Evolutionary conservation across 2,329 filamentous ascomycete genomes (phyloP).

Genomic region (Colletotrichum lupini): DNA sequence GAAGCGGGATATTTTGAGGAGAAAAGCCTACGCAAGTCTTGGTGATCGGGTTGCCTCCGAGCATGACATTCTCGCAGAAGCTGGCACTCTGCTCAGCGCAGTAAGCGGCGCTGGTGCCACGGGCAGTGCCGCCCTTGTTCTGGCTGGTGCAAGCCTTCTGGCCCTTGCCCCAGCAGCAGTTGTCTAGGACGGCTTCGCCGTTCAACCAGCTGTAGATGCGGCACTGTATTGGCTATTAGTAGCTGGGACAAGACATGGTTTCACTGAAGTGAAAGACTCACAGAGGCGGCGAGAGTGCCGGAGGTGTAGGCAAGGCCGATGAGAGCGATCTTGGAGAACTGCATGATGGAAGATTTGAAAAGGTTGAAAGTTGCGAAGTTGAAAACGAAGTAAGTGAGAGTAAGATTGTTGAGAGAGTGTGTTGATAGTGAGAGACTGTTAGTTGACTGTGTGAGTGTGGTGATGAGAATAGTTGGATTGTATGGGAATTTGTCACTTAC

Average conservation of each 20-base stretch:
- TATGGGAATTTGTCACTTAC: no score
- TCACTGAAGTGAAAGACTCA: background rate
- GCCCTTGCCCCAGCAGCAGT: constrained; percentile 17
- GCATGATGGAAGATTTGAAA: background rate
- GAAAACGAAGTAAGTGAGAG: background rate
- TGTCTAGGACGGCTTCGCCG: constrained; percentile 5
- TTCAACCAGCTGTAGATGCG: constrained; percentile 2
- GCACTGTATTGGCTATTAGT: background rate
- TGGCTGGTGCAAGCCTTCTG: constrained; percentile 16
- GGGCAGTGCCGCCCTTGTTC: constrained; percentile 2
- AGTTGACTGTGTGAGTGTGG: no score
- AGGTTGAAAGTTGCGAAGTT: background rate
- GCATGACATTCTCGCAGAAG: constrained; percentile 15
- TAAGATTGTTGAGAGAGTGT: background rate
- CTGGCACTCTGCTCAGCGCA: constrained; percentile 10
- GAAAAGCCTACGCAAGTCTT: background rate
- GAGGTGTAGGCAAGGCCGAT: background rate
- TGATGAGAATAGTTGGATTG: no score
- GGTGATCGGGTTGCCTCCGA: background rate
- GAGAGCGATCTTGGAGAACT: background rate
- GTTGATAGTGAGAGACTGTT: no score
- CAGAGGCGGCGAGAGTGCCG: background rate
- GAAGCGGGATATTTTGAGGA: no score
- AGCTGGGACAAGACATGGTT: no score
- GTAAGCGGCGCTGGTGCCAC: background rate